Conservation (phyloP, 1,139 yeast genomes). For the Ogataea hybrid region DNA sequence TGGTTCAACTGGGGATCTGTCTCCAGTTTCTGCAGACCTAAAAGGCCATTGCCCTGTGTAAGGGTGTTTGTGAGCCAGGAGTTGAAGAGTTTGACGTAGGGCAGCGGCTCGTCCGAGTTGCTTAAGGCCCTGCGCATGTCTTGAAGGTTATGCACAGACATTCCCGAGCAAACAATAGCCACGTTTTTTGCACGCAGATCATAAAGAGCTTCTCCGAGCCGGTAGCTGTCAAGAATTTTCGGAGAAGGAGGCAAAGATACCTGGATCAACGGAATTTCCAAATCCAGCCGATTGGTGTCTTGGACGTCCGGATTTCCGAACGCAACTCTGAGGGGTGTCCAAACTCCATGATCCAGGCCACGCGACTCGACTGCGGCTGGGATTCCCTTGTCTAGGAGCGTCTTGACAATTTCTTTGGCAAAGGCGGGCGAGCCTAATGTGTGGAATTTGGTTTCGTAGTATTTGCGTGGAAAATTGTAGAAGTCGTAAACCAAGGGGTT, state of each 20-base stretch:
- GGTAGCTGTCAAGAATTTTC: slow-evolving; percentile 47
- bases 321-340: slow-evolving; percentile 78
- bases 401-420: slow-evolving; percentile 42
- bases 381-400: slow-evolving; percentile 44
- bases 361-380: slow-evolving; percentile 38
- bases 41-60: slow-evolving; percentile 17
- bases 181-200: slow-evolving; percentile 52
- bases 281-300: slow-evolving; percentile 35
- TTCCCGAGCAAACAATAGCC: slow-evolving; percentile 63
- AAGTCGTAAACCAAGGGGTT: slow-evolving; percentile 65
- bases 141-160: slow-evolving; percentile 72
- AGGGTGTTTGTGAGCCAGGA: slow-evolving; percentile 32
- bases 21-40: slow-evolving; percentile 37
- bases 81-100: slow-evolving; percentile 54
- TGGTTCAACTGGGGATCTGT: slow-evolving; percentile 30
- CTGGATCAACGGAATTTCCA: slow-evolving; percentile 62
- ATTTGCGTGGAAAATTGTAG: slow-evolving; percentile 62
- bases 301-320: slow-evolving; percentile 43
- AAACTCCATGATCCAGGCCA: slow-evolving; percentile 79
- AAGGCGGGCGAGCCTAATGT: slow-evolving; percentile 42
- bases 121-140: slow-evolving; percentile 41
- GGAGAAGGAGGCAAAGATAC: slow-evolving; percentile 54
- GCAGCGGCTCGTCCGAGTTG: slow-evolving; percentile 33
- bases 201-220: slow-evolving; percentile 55
- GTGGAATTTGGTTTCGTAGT: slow-evolving; percentile 64